Percentiles rank a stretch among this genome's conserved stretches.
Conservation (phyloP, 2,329 filamentous ascomycete genomes). For the Fusarium heterosporum region DNA sequence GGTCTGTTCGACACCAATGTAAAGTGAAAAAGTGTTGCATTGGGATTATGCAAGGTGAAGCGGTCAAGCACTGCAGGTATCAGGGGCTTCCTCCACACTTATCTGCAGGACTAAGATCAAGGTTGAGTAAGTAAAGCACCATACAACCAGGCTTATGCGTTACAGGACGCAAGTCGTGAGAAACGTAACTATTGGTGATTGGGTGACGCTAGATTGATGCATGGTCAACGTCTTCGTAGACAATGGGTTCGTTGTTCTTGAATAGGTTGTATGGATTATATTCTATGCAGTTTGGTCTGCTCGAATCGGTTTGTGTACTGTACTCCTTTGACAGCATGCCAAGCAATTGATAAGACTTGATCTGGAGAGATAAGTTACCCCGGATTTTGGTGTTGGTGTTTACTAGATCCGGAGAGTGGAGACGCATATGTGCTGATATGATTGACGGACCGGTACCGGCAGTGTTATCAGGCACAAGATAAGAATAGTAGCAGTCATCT, state of each 20-base stretch:
- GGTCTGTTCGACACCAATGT: neutral
- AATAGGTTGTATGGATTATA: too few species aligned
- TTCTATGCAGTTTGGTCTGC: too few species aligned
- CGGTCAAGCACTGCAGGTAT: neutral
- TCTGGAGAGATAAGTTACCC: constrained; percentile 23
- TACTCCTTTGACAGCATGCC: neutral
- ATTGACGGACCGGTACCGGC: constrained; percentile 21
- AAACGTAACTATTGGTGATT: constrained; percentile 8
- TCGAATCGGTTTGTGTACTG: too few species aligned
- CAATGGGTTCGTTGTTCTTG: neutral
- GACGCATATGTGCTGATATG: constrained; percentile 21
- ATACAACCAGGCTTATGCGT: constrained; percentile 2
- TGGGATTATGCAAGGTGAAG: neutral
- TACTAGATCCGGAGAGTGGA: constrained; percentile 34
- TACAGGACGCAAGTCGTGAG: constrained; percentile 8
- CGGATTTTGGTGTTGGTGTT: constrained; percentile 25
- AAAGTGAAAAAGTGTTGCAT: neutral
- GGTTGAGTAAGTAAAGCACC: neutral
- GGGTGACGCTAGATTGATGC: neutral
- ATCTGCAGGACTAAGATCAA: neutral
- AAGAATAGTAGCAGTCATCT: neutral
- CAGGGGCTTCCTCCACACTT: neutral
- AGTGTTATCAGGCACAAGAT: constrained; percentile 27
- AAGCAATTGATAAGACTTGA: constrained; percentile 12
- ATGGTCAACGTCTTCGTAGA: neutral